Percentiles rank a stretch among this genome's conserved stretches.
These are phyloP conservation scores for Eutrema heterophyllum DNA, from an alignment of 345 rosid genomes.

Conservation along the genomic window DNA sequence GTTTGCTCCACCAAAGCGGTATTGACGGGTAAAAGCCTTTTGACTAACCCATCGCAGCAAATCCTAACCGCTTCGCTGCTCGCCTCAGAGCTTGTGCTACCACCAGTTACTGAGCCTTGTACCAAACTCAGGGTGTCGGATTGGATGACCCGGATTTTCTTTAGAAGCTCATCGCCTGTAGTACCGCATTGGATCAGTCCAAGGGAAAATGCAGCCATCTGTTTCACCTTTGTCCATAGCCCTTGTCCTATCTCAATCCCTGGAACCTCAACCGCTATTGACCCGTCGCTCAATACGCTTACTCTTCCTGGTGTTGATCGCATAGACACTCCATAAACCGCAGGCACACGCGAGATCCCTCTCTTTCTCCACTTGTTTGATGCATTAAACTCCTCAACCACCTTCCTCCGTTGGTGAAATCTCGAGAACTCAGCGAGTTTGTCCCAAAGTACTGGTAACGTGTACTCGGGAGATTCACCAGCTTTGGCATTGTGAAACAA, in stretches of 20 bases:
- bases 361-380: slow-evolving; percentile 60
- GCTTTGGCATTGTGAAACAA: slow-evolving; percentile 39
- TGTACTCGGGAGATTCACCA: slow-evolving; percentile 70
- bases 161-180: slow-evolving; percentile 43
- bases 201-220: slow-evolving; percentile 77
- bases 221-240: slow-evolving; percentile 92
- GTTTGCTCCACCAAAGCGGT: slow-evolving; percentile 39
- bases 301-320: slow-evolving; percentile 75
- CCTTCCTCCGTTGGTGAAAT: slow-evolving; percentile 42
- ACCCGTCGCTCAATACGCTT: slow-evolving; percentile 73
- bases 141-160: slow-evolving; percentile 69
- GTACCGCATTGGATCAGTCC: slow-evolving; percentile 49
- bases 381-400: slow-evolving; percentile 55
- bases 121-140: slow-evolving; percentile 67
- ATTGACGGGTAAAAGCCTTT: slow-evolving; percentile 56
- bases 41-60: slow-evolving; percentile 66
- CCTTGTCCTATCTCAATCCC: slow-evolving; percentile 96
- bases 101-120: slow-evolving; percentile 75
- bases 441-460: slow-evolving; percentile 72
- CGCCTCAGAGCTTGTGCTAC: slow-evolving; percentile 88
- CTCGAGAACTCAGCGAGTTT: slow-evolving; percentile 50
- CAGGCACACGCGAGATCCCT: slow-evolving; percentile 81
- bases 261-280: slow-evolving; percentile 85
- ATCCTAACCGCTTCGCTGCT: slow-evolving; percentile 74
- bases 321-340: slow-evolving; percentile 38